Percentiles rank a stretch among this genome's conserved stretches.
Conservation (phyloP, 2,329 filamentous ascomycete species). For the Sporothrix pseudoabietina region DNA sequence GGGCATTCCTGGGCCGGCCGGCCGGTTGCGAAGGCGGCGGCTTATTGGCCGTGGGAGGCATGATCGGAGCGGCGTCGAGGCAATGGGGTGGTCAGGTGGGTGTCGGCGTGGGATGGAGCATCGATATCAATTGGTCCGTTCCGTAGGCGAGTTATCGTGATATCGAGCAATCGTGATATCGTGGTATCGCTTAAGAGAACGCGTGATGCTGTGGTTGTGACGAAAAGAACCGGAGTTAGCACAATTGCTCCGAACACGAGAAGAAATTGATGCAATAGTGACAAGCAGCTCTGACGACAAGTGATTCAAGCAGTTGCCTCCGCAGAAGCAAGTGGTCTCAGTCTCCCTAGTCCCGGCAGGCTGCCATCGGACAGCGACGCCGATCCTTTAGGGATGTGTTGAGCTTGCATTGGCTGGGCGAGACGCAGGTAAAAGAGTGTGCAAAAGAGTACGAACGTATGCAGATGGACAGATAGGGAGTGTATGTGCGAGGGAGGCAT, state of each 20-base stretch:
- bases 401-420: background rate
- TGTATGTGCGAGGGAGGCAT: background rate
- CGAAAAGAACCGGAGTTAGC: background rate
- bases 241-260: background rate
- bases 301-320: background rate
- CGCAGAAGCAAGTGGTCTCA: background rate
- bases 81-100: background rate
- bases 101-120: background rate
- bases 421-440: background rate
- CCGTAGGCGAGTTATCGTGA: background rate
- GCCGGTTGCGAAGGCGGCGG: conserved; percentile 19
- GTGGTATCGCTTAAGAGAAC: background rate
- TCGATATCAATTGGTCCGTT: conserved; percentile 15
- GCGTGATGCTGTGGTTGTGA: background rate
- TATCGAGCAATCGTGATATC: background rate
- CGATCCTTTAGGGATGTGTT: background rate
- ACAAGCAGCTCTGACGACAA: conserved; percentile 3
- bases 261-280: background rate
- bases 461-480: background rate
- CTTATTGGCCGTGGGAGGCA: conserved; percentile 30
- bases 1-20: conserved; percentile 25
- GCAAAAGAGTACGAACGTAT: background rate
- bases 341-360: background rate
- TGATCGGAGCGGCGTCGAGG: background rate
- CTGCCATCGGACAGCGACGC: conserved; percentile 6